Base-by-base conservation (phyloP, 2,329 filamentous ascomycete genomes). In the Ceratocystis colombiana region DNA sequence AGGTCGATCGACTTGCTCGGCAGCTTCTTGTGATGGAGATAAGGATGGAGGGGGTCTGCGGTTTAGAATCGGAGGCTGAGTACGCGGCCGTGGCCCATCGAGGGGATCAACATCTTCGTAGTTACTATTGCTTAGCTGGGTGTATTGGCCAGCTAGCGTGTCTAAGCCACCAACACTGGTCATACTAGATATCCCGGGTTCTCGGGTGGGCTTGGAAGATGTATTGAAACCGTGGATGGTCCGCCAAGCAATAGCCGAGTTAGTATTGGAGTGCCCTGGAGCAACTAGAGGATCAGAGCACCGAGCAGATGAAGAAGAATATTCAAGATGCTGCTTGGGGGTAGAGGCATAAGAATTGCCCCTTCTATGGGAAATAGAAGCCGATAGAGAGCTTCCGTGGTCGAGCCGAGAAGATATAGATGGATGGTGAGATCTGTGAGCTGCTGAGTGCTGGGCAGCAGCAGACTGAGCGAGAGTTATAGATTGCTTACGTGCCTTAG, bases 71-170 rank as follows among this genome's bases (percentile, higher is more conserved):
- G 80, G 77, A 78, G 5, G 81, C 79, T 41, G 80, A 75, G 68
- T 82, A 83, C 1, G 80, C 81, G 7, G 80, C 74, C 45, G 82
- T 76, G 5, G 80, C 79, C 5, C 78, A 55, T 68, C 63, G 3
- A 66, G 63, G 5, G 66, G 66, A 45, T 68, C 66, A n/a, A 68
- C 37, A 25, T 68, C 63, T 15, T 68, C 66, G 20, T 48, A 64
- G 30, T 45, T n/a, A n/a, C 33, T 22, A 28, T 64, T 33, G 25
- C 48, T 33, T 10, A 37, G 6, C 10, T 63, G 22, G 17, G 45
- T 28, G 4, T 30, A n/a, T 10, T n/a, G 20, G 22, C 46, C 61
- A 15, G 61, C 20, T n/a, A 33, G 37, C 61, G 37, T 48, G 25
- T 63, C 61, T 5, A 48, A 45, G 25, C 22, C 44, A 17, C 30